These are phyloP conservation scores for Exidia glandulosa DNA, from an alignment of 768 basidiomycete genomes.

Conservation along the genomic window DNA sequence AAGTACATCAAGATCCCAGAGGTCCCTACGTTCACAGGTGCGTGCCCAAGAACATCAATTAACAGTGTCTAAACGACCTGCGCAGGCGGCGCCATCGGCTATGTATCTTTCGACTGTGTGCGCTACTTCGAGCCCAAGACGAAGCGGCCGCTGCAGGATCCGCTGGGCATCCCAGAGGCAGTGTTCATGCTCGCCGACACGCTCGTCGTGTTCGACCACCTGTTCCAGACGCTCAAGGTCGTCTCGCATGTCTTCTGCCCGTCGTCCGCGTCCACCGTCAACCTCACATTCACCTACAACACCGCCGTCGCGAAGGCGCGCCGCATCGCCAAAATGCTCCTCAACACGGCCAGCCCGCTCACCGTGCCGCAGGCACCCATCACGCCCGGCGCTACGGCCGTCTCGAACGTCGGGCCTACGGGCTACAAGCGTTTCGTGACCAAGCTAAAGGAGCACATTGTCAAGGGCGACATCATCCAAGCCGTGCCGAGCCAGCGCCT, in stretches of 20 bases:
- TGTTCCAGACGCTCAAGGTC: constrained; percentile 88
- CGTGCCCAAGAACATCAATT: too few species aligned
- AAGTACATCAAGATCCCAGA: constrained; percentile 87
- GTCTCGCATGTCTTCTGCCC: constrained; percentile 94
- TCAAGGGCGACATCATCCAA: constrained; percentile 97
- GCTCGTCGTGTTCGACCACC: constrained; percentile 91
- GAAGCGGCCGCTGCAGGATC: constrained; percentile 54
- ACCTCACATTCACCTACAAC: constrained; percentile 77
- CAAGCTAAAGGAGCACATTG: constrained; percentile 83
- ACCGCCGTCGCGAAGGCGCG: constrained; percentile 77
- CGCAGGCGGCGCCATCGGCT: constrained; percentile 94
- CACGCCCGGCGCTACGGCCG: constrained; percentile 51
- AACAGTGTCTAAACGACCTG: too few species aligned
- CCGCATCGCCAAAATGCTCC: constrained; percentile 61
- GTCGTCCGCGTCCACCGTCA: constrained; percentile 32
- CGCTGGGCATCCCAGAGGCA: constrained; percentile 84
- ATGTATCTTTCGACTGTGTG: constrained; percentile 93
- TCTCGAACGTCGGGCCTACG: constrained; percentile 86
- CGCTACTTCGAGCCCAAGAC: constrained; percentile 96
- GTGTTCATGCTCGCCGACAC: constrained; percentile 96
- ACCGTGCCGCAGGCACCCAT: constrained; percentile 49
- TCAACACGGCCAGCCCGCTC: constrained; percentile 15
- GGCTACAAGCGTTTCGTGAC: constrained; percentile 92
- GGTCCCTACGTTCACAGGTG: constrained; percentile 77
- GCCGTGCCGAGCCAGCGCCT: constrained; percentile 94